These are phyloP conservation scores for Boletus subcaerulescens DNA, from an alignment of 768 basidiomycete genomes.

Conservation along the genomic window DNA sequence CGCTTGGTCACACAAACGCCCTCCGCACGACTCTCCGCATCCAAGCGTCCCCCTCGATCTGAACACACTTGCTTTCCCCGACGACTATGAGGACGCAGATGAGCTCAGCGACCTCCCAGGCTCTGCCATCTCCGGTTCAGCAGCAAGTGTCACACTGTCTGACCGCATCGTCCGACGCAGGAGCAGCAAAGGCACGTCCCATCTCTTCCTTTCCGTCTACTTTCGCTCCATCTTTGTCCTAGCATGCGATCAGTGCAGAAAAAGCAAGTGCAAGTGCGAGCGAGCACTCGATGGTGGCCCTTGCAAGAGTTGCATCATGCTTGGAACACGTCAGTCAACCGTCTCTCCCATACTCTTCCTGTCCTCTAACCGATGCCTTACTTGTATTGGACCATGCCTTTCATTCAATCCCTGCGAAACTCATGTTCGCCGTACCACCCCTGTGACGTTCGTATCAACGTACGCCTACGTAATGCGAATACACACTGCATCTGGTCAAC, in stretches of 20 bases:
- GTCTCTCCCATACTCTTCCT: neutral
- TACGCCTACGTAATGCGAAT: conserved; percentile 14
- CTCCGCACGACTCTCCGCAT: conserved; percentile 7
- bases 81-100: conserved; percentile 62
- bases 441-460: conserved; percentile 10
- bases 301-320: conserved; percentile 74
- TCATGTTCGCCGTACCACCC: neutral
- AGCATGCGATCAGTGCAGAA: conserved; percentile 90
- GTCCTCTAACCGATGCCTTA: conserved; percentile 7
- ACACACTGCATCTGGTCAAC: neutral
- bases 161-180: conserved; percentile 63
- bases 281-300: conserved; percentile 55
- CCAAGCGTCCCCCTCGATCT: conserved; percentile 23
- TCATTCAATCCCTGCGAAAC: neutral
- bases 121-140: conserved; percentile 21
- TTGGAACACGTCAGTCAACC: conserved; percentile 57
- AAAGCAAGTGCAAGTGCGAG: conserved; percentile 90
- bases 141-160: conserved; percentile 15
- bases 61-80: conserved; percentile 44
- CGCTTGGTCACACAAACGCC: conserved; percentile 23
- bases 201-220: neutral
- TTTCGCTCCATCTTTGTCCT: neutral
- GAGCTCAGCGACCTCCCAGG: conserved; percentile 49
- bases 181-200: conserved; percentile 67
- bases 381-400: neutral